Base-by-base conservation (phyloP, 352 stramenopile species). In the Pythium folliculosum region DNA sequence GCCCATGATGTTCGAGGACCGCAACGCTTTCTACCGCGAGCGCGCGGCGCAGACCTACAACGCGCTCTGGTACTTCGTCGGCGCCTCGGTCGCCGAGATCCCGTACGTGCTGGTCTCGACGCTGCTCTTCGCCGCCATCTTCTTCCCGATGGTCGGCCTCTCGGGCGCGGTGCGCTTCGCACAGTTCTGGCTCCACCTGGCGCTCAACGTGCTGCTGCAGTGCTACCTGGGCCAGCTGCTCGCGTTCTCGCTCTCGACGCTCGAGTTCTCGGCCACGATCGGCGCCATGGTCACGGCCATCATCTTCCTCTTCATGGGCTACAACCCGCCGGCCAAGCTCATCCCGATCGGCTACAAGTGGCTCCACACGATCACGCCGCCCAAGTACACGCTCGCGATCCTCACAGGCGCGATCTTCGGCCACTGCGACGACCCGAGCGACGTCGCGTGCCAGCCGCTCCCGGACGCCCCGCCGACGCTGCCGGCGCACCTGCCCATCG, bases 31-130 rank as follows among this genome's bases (percentile, higher is more conserved):
- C 53, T 75, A 75, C 48, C 64, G 69, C 19, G 69, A 75, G 32
- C 77, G 87, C 56, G 65, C 80, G n/a, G 77, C 81, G 12, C 55
- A 84, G 51, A 94, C 93, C 65, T 97, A 97, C 63, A 71, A 79
- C 45, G 58, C 79, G 35, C 57, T 69, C n/a, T 75, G 82, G 45
- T 86, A 95, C 60, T 73, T 71, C 37, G 38, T 90, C 19, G 75
- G 78, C 4, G 80, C 77, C 55, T 86, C 76, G n/a, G 19, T 97
- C 25, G 71, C 77, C 22, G 91, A 97, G 76, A 70, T 80, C 48
- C 73, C 73, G 27, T 78, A 78, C 63, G 60, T 77, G 2, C 60
- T 80, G 56, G 50, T 43, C 10, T 58, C 51, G 17, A 62, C 49
- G 35, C 60, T 78, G 9, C 13, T 80, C 6, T 80, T 78, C 63